These are phyloP conservation scores for Clavariopsis aquatica DNA, from an alignment of 495 filamentous ascomycete genomes.

Conservation along the genomic window DNA sequence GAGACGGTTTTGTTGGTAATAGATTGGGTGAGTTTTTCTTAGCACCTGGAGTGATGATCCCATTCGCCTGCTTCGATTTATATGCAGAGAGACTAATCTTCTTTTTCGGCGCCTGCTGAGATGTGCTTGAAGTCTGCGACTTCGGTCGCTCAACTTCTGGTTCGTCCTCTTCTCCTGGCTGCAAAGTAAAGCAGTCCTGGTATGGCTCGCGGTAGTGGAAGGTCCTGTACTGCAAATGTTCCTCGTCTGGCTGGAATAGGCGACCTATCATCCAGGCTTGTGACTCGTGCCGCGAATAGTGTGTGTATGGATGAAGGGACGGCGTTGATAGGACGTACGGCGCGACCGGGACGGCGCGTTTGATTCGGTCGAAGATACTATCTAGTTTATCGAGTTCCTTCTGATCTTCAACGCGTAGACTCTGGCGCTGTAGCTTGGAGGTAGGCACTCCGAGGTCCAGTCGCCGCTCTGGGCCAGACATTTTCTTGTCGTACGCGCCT, in stretches of 20 bases:
- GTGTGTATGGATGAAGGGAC: constrained; percentile 28
- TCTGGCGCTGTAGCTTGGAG: constrained; percentile 4
- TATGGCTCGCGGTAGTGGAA: constrained; percentile 40
- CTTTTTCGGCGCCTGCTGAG: constrained; percentile 34
- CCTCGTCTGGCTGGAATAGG: constrained; percentile 35
- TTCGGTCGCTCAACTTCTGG: constrained; percentile 14
- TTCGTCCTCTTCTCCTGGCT: constrained; percentile 25
- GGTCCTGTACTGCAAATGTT: constrained; percentile 39
- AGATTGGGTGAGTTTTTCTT: constrained; percentile 34
- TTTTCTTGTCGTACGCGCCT: constrained; percentile 10
- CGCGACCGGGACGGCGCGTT: constrained; percentile 29
- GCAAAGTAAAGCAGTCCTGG: constrained; percentile 29
- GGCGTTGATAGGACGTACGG: constrained; percentile 40
- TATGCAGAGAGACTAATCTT: constrained; percentile 40
- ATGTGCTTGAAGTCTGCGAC: constrained; percentile 14
- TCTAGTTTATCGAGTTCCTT: constrained; percentile 33
- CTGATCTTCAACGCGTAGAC: constrained; percentile 21
- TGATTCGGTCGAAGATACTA: constrained; percentile 33
- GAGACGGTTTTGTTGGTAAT: constrained; percentile 9
- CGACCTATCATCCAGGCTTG: constrained; percentile 32
- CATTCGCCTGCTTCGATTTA: constrained; percentile 39
- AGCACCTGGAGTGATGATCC: constrained; percentile 21
- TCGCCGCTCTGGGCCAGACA: constrained; percentile 23
- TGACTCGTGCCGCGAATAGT: constrained; percentile 21
- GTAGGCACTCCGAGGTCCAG: constrained; percentile 5